Evolutionary conservation across 805 yeast genomes (phyloP).

Genomic region (Ogataea pignaliae): DNA sequence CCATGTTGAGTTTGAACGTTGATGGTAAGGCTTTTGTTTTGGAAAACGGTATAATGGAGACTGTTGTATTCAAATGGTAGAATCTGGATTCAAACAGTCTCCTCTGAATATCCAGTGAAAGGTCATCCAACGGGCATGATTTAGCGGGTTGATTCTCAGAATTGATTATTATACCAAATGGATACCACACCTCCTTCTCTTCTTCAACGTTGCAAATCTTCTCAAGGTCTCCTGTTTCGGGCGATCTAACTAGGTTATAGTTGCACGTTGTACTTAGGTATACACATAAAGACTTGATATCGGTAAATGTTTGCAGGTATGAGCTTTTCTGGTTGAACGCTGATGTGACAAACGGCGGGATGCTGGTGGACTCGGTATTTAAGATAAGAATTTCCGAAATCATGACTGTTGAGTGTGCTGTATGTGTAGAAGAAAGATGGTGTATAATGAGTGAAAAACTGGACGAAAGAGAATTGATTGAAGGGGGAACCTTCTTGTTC

Average conservation of each 20-base stretch:
- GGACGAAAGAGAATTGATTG: too few species aligned
- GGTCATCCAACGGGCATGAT: conserved; percentile 2
- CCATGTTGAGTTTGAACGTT: conserved; percentile 8
- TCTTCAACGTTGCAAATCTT: background rate
- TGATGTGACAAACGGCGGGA: conserved; percentile 8
- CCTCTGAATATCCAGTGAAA: conserved; percentile 5
- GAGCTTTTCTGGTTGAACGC: conserved; percentile 7
- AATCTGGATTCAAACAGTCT: conserved; percentile 22
- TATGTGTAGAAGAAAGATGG: background rate
- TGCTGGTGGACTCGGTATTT: background rate
- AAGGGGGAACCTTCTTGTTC: too few species aligned
- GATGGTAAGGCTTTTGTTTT: background rate
- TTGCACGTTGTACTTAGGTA: conserved; percentile 10
- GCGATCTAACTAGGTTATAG: conserved; percentile 8
- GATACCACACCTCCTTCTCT: conserved; percentile 20
- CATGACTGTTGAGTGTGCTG: conserved; percentile 1
- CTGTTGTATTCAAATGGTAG: conserved; percentile 23
- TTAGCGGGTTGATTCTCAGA: conserved; percentile 1
- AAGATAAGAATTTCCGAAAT: conserved; percentile 6
- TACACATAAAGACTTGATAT: conserved; percentile 8
- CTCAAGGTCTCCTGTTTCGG: conserved; percentile 2
- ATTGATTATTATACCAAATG: conserved; percentile 20
- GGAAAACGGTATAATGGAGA: conserved; percentile 10
- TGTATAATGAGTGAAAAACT: background rate
- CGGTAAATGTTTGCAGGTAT: conserved; percentile 5